phyloP scores from a whole-genome alignment of 2,329 filamentous ascomycete species.

The Penicillium sp. region DNA sequence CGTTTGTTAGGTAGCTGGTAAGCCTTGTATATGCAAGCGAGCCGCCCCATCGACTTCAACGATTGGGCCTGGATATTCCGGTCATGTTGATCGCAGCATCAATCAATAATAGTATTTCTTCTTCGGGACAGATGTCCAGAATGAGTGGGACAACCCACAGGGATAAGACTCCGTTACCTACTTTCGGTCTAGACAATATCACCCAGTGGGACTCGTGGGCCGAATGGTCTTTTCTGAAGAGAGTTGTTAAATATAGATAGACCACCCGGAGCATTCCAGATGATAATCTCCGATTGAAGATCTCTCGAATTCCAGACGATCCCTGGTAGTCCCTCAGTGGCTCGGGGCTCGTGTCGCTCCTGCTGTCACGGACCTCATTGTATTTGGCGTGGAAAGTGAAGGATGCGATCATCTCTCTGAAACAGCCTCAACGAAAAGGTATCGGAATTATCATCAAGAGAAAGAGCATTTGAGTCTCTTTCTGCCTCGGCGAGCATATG shows the following conservation, averaged over 20 bases:
- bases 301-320: neutral
- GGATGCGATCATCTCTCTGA: neutral
- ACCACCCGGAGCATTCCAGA: neutral
- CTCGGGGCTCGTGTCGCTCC: neutral
- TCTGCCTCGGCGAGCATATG: conserved; percentile 5
- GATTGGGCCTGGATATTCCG: neutral
- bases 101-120: neutral
- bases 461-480: neutral
- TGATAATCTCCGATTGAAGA: conserved; percentile 7
- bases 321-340: neutral
- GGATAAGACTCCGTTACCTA: conserved; percentile 2
- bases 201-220: neutral
- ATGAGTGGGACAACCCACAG: neutral
- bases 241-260: conserved; percentile 1
- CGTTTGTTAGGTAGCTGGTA: neutral
- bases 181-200: conserved; percentile 5
- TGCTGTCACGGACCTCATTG: neutral
- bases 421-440: neutral
- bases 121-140: neutral
- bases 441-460: neutral
- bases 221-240: neutral
- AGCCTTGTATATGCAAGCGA: neutral
- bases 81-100: neutral
- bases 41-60: neutral
- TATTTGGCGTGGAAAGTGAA: neutral